phyloP scores from a whole-genome alignment of 352 stramenopile genomes.

The Blastocystis sp. region DNA sequence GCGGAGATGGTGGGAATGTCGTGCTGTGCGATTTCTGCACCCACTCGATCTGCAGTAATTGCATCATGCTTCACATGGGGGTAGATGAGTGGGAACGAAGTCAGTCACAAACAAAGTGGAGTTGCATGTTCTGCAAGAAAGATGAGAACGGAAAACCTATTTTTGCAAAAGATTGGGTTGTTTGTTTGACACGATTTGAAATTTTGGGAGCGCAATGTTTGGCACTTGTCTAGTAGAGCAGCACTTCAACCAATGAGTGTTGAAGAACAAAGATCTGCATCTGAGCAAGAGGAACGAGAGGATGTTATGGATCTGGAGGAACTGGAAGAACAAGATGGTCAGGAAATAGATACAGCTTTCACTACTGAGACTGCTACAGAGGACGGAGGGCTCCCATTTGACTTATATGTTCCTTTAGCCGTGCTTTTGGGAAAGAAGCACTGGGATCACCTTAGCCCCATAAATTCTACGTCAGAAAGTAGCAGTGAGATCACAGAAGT shows the following conservation, averaged over 20 bases:
- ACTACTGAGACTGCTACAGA: neutral
- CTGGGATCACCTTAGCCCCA: neutral
- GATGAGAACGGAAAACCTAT: neutral
- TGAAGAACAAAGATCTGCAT: too few relatives aligned
- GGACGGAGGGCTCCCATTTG: neutral
- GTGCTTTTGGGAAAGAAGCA: neutral
- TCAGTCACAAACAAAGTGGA: neutral
- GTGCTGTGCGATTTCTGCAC: constrained; percentile 39
- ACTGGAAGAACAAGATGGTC: neutral
- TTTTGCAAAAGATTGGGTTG: neutral
- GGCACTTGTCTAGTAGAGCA: too few relatives aligned
- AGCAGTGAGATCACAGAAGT: neutral
- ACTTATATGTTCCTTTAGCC: neutral
- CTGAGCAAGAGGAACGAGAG: too few relatives aligned
- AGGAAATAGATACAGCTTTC: neutral
- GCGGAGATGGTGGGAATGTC: constrained; percentile 23
- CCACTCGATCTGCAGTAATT: constrained; percentile 45
- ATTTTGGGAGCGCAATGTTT: too few relatives aligned
- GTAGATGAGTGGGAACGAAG: constrained; percentile 35
- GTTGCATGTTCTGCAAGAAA: constrained; percentile 21
- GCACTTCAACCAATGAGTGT: neutral
- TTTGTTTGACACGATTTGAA: neutral
- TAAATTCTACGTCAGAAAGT: neutral
- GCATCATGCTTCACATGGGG: constrained; percentile 40
- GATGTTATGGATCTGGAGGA: neutral